A percentile compares a stretch with the other conserved stretches of the same genome.
Evolutionary conservation across 805 yeast species (phyloP).

Genomic region (Torulaspora microellipsoides): DNA sequence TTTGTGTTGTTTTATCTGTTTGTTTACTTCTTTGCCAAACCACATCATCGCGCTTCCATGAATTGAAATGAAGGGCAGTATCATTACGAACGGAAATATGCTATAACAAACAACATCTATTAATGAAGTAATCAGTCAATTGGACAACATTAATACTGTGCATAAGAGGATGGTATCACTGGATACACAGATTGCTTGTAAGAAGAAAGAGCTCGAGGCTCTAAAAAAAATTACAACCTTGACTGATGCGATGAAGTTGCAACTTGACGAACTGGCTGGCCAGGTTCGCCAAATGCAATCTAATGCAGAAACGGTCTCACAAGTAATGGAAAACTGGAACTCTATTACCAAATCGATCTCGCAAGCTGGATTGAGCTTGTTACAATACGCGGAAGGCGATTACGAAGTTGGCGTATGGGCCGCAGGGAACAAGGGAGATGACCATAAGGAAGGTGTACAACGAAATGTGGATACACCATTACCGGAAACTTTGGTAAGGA

Average conservation of each 20-base stretch:
- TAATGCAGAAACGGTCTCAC: slow-evolving; percentile 25
- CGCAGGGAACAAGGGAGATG: slow-evolving; percentile 42
- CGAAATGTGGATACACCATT: slow-evolving; percentile 40
- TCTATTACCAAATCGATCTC: slow-evolving; percentile 31
- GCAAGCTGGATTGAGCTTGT: slow-evolving; percentile 30
- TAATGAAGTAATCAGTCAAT: background rate
- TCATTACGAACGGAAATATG: too few relatives aligned
- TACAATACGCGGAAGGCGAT: slow-evolving; percentile 31
- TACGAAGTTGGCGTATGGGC: slow-evolving; percentile 33
- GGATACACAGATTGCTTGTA: slow-evolving; percentile 18
- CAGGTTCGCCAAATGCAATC: slow-evolving; percentile 25
- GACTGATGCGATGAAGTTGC: slow-evolving; percentile 27
- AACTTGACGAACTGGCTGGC: slow-evolving; percentile 25
- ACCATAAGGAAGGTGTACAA: slow-evolving; percentile 29
- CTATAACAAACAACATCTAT: too few relatives aligned
- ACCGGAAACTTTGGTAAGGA: slow-evolving; percentile 64
- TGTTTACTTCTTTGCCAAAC: background rate
- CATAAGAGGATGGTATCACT: slow-evolving; percentile 6
- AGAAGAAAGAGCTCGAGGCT: slow-evolving; percentile 25
- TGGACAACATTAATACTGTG: background rate
- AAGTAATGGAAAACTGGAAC: slow-evolving; percentile 32
- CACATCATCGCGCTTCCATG: too few relatives aligned
- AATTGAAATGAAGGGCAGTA: too few relatives aligned
- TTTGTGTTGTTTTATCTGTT: slow-evolving; percentile 3
- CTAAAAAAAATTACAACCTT: slow-evolving; percentile 25